Base-by-base conservation (phyloP, 2,329 filamentous ascomycete genomes). In the Leptosphaerulina australis region DNA sequence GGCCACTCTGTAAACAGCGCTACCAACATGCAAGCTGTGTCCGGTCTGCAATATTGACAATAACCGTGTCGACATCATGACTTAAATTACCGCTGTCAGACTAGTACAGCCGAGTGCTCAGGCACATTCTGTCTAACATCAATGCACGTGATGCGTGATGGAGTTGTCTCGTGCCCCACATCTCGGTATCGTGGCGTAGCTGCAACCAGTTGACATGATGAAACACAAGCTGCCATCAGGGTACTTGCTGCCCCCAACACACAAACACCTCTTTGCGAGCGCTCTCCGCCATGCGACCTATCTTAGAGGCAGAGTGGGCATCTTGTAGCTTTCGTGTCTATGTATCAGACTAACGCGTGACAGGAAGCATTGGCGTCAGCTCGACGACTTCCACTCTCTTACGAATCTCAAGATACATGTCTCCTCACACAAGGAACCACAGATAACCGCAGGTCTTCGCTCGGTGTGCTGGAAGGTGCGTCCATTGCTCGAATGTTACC, bases 401-500 rank as follows among this genome's bases (percentile, higher is more conserved):
- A 71, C 69, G 24, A 65, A 71, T 40, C 54, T 72, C 44, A 71
- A 71, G 67, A 70, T 70, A 46, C 63, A 67, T 14, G 69, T 72
- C 21, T 71, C 67, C 25, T 64, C 68, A 34, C 68, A 72, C 55
- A 68, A 62, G 38, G 67, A 69, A 22, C 68, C 68, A 31, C 67
- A 62, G 30, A 66, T 72, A 22, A 81, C 69, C 75, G 81, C 85
- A 36, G 91, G 90, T 11, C 83, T 91, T 58, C 85, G 92, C 47
- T 97, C 93, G 3, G 82, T 95, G 28, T 96, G 88, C 73, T 97
- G 93, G 93, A 97, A 96, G 84, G 89, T 88, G 68, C 63, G 61
- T 26, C 8, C 31, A 8, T 3, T 11, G 18, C 30, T 24, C 40
- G 20, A 21, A 7, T 43, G 17, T 36, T 11, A 4, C 18, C n/a